Percentiles rank a stretch among this genome's conserved stretches.
phyloP scores from a whole-genome alignment of 352 stramenopile genomes.

The Globisporangium abappressorium region DNA sequence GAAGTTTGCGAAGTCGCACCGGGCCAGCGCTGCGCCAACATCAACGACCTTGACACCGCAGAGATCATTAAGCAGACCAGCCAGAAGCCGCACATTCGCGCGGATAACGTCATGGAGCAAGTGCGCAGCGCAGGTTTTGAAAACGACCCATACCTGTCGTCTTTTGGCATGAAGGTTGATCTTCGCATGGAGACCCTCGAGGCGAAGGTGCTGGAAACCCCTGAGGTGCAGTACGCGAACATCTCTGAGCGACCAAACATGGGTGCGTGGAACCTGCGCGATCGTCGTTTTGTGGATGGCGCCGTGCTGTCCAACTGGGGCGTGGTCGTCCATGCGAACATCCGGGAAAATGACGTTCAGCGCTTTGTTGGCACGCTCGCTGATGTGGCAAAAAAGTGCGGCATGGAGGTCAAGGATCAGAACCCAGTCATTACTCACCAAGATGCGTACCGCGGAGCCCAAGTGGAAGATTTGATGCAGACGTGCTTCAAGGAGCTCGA shows the following conservation, averaged over 20 bases:
- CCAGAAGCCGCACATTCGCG: not conserved
- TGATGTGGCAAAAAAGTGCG: not conserved
- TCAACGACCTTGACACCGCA: not conserved
- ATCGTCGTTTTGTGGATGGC: not conserved
- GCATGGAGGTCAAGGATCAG: not conserved
- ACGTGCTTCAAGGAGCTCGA: constrained; percentile 1
- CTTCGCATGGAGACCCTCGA: not conserved
- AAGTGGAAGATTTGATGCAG: not conserved
- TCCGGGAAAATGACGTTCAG: not conserved
- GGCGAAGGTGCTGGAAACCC: not conserved
- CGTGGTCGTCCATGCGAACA: not conserved
- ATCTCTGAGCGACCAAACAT: constrained; percentile 1
- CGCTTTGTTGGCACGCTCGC: not conserved
- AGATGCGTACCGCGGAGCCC: not conserved
- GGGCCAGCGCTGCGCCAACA: not conserved
- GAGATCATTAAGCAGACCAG: constrained; percentile 2
- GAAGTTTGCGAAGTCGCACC: constrained; percentile 1
- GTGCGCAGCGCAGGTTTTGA: not conserved
- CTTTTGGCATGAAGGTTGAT: not conserved
- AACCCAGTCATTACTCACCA: not conserved
- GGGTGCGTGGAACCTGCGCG: not conserved
- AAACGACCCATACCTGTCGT: not conserved
- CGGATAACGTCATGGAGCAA: not conserved
- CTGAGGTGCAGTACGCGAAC: not conserved
- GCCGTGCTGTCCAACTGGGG: not conserved